Evolutionary conservation across 2,329 filamentous ascomycete genomes (phyloP), one percentile per base, ranked within the genome.

Genomic region (Diplocarpon mali): DNA sequence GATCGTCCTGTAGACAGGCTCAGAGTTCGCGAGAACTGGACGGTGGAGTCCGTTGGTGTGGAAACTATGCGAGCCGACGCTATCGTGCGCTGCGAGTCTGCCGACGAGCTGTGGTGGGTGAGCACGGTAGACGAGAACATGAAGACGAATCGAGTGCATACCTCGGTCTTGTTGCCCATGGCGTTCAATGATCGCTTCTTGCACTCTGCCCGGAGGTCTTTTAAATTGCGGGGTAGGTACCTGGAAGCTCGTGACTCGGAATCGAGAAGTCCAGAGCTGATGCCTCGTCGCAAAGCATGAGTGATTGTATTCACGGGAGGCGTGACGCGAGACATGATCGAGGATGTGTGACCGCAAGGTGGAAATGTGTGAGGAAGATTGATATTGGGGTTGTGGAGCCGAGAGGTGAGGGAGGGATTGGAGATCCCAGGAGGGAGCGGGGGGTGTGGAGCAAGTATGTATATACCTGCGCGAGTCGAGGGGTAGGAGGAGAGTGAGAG

Each of bases 1-100:
- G 56, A 72, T 65, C 47, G 64, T 64, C 52, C 68, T 69, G 30
- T 32, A 4, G 30, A 10, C 11, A 12, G 58, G 64, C 62, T 60
- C 64, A 53, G 55, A 68, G 50, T 10, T 12, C 47, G 47, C 58
- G 54, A 40, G 57, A 49, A 50, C 60, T 60, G 48, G 69, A 63
- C 49, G 53, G 32, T 53, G 54, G 35, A 47, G 35, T 11, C 30
- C 20, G 24, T 47, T 47, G 29, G 49, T 60, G 50, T 65, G 57
- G 47, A 53, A 53, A 27, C 45, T 27, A 37, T 54, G 51, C 13
- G 48, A 44, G 39, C 42, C 40, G 42, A 51, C 52, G n/a, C 52
- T 37, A 30, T 60, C 57, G 27, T 53, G 45, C 16, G 53, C 50
- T 14, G 52, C 51, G 11, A 59, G 53, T 20, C 53, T 53, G 37